phyloP scores from a whole-genome alignment of 1,284 basidiomycete species.

The Pseudozyma pruni region DNA sequence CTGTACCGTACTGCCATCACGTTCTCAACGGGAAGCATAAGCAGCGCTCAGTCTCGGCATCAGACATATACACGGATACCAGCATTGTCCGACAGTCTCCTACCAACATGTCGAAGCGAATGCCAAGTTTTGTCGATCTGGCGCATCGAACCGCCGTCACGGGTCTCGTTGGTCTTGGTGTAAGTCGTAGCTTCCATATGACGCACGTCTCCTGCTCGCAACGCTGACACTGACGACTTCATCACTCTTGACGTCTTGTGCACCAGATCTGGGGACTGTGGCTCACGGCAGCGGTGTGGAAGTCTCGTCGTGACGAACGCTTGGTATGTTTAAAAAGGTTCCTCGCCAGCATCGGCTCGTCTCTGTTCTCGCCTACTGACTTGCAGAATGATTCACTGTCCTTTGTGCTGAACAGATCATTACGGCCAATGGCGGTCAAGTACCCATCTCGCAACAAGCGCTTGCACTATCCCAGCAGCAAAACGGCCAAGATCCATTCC shows the following conservation, averaged over 20 bases:
- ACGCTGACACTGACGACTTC: too few relatives aligned
- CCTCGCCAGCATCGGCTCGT: too few relatives aligned
- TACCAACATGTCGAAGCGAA: constrained; percentile 37
- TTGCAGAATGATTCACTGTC: too few relatives aligned
- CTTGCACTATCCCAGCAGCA: constrained; percentile 36
- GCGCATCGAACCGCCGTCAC: constrained; percentile 57
- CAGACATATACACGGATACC: background rate
- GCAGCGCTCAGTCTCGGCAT: background rate
- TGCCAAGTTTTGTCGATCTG: constrained; percentile 52
- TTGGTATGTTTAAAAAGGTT: constrained; percentile 48
- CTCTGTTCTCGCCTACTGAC: too few relatives aligned
- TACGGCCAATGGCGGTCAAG: constrained; percentile 27
- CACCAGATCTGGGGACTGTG: constrained; percentile 63
- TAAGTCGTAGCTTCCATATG: constrained; percentile 33
- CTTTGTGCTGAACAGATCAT: too few relatives aligned
- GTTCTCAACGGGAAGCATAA: background rate
- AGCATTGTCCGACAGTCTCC: too few relatives aligned
- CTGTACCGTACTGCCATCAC: background rate
- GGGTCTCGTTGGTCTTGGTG: constrained; percentile 58
- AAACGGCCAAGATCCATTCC: constrained; percentile 33
- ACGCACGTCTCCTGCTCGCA: too few relatives aligned
- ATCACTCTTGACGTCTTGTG: too few relatives aligned
- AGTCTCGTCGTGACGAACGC: constrained; percentile 58
- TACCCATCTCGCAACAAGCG: constrained; percentile 41
- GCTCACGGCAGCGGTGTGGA: constrained; percentile 63